Evolutionary conservation across 495 filamentous ascomycete species (phyloP).

Genomic region (Penicillium psychrofluorescens): DNA sequence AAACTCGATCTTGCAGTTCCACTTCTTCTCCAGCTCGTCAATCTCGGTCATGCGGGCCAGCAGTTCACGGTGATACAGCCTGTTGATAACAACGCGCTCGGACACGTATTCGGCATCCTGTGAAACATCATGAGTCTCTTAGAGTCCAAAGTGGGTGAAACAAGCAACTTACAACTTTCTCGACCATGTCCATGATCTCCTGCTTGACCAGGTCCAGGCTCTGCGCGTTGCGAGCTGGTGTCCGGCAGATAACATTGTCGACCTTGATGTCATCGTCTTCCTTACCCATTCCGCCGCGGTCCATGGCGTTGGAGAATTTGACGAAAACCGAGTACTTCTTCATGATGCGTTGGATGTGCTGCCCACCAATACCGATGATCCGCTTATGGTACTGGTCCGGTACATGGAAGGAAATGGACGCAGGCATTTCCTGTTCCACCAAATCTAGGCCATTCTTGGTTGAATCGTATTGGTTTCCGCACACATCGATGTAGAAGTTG

Average conservation of each 20-base stretch:
- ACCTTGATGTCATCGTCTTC: slow-evolving; percentile 98
- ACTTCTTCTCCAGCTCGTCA: slow-evolving; percentile 93
- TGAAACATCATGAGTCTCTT: slow-evolving; percentile 3
- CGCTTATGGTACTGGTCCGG: slow-evolving; percentile 99
- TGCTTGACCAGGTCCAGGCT: slow-evolving; percentile 95
- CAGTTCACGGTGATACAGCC: slow-evolving; percentile 89
- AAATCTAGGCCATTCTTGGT: slow-evolving; percentile 85
- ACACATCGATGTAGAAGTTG: slow-evolving; percentile 98
- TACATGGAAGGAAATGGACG: slow-evolving; percentile 97
- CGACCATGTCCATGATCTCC: slow-evolving; percentile 99
- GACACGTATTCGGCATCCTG: slow-evolving; percentile 93
- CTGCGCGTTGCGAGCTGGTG: slow-evolving; percentile 92
- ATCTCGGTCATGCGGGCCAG: slow-evolving; percentile 80
- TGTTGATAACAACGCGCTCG: slow-evolving; percentile 86
- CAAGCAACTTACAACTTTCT: slow-evolving; percentile 64
- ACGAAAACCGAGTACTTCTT: slow-evolving; percentile 99
- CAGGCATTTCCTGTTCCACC: slow-evolving; percentile 98
- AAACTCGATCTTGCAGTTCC: slow-evolving; percentile 97
- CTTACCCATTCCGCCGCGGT: slow-evolving; percentile 85
- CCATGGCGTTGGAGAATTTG: slow-evolving; percentile 99
- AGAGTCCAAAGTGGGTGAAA: background rate
- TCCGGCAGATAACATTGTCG: slow-evolving; percentile 98
- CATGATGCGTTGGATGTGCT: slow-evolving; percentile 99
- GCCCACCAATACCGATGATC: slow-evolving; percentile 96
- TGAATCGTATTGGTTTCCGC: slow-evolving; percentile 81